Conservation (phyloP, 768 basidiomycete species). For the Sutorius australiensis region DNA sequence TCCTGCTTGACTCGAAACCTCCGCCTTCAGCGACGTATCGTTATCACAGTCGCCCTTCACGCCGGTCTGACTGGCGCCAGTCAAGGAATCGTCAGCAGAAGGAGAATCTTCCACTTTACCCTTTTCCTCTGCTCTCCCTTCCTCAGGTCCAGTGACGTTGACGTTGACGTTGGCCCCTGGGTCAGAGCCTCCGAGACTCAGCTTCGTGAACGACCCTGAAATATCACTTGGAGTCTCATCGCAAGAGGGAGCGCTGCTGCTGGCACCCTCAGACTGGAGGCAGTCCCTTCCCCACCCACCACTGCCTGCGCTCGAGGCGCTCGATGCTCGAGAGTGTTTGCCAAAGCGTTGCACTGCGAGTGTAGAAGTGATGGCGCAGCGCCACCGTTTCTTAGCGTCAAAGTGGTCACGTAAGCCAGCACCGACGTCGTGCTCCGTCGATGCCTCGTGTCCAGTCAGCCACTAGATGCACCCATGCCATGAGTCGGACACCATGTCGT, state of each 20-base stretch:
- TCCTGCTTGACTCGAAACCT: neutral
- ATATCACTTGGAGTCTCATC: slow-evolving; percentile 26
- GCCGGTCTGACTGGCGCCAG: slow-evolving; percentile 12
- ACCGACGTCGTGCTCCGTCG: slow-evolving; percentile 70
- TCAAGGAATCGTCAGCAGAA: slow-evolving; percentile 19
- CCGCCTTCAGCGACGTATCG: slow-evolving; percentile 1
- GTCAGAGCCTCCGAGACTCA: slow-evolving; percentile 29
- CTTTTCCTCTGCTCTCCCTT: slow-evolving; percentile 17
- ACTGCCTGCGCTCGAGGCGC: slow-evolving; percentile 29
- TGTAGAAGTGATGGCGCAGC: slow-evolving; percentile 57
- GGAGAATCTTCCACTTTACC: slow-evolving; percentile 24
- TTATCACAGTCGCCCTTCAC: slow-evolving; percentile 10
- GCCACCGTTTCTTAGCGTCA: slow-evolving; percentile 71
- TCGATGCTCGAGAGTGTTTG: slow-evolving; percentile 24
- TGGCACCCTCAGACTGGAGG: slow-evolving; percentile 19
- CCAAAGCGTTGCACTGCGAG: slow-evolving; percentile 36
- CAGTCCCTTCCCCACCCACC: slow-evolving; percentile 38
- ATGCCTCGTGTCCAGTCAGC: slow-evolving; percentile 64
- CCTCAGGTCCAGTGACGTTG: slow-evolving; percentile 34
- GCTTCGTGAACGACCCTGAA: slow-evolving; percentile 22
- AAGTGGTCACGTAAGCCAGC: slow-evolving; percentile 79
- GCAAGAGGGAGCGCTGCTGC: slow-evolving; percentile 35
- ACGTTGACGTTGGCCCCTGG: slow-evolving; percentile 42
- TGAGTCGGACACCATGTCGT: neutral
- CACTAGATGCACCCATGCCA: slow-evolving; percentile 43